Conservation (phyloP, 768 basidiomycete species). For the Mycena floridula region DNA sequence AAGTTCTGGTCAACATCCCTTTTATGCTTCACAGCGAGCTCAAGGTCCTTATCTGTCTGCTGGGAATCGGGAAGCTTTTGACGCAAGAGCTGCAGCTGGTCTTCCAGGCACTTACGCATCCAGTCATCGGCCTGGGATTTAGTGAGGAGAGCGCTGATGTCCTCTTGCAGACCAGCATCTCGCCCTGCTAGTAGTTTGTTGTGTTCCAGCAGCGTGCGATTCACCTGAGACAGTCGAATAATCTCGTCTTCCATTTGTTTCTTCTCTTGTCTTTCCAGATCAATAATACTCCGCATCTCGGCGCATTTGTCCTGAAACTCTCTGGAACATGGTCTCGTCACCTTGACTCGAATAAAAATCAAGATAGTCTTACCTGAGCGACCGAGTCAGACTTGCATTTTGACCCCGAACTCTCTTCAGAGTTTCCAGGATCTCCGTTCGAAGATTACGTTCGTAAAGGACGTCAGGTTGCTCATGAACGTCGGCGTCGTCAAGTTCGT, state of each 20-base stretch:
- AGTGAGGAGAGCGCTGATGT: slow-evolving; percentile 15
- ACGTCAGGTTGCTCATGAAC: slow-evolving; percentile 12
- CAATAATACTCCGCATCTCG: slow-evolving; percentile 12
- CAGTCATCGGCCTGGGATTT: slow-evolving; percentile 17
- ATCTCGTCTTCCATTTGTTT: slow-evolving; percentile 14
- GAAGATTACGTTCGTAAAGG: slow-evolving; percentile 16
- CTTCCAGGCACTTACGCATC: slow-evolving; percentile 16
- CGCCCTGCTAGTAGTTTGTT: slow-evolving; percentile 19
- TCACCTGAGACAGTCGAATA: slow-evolving; percentile 10
- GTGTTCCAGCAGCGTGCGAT: slow-evolving; percentile 19
- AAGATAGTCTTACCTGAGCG: too few relatives aligned
- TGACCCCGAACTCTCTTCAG: slow-evolving; percentile 20
- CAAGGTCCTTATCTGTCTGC: neutral
- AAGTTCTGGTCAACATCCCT: neutral
- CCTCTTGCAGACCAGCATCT: slow-evolving; percentile 17
- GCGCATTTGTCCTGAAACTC: slow-evolving; percentile 13
- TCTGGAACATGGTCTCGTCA: too few relatives aligned
- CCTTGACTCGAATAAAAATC: too few relatives aligned
- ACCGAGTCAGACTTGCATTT: slow-evolving; percentile 16
- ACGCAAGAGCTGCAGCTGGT: slow-evolving; percentile 10
- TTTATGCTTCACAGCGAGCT: neutral
- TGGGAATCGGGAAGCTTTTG: neutral
- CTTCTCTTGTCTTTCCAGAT: slow-evolving; percentile 13
- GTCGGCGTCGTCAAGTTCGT: too few relatives aligned
- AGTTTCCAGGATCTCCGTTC: slow-evolving; percentile 15